Percentiles rank a stretch among this genome's conserved stretches.
Conservation (phyloP, 441 rosid genomes). For the Capsella rubella region DNA sequence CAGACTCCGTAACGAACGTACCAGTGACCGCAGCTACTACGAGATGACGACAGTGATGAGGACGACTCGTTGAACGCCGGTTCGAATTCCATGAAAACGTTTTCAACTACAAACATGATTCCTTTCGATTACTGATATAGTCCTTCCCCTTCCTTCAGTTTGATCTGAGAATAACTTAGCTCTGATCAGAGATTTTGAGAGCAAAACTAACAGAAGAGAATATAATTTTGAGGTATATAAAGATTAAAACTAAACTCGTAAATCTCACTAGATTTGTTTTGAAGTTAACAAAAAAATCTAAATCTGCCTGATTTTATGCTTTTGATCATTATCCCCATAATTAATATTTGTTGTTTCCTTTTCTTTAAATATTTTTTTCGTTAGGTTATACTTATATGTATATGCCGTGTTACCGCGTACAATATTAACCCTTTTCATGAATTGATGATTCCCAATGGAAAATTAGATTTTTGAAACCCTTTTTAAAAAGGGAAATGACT, state of each 20-base stretch:
- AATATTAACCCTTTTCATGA: no score
- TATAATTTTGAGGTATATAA: background rate
- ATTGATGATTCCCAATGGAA: no score
- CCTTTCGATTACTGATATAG: background rate
- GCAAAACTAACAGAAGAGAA: background rate
- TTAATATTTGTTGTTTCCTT: no score
- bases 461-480: no score
- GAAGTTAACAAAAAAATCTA: no score
- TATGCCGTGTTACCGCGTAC: no score
- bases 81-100: background rate
- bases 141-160: background rate
- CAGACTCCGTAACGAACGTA: conserved; percentile 22
- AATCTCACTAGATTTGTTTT: no score
- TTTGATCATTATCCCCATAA: no score
- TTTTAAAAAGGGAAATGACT: no score
- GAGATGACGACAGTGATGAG: background rate
- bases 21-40: background rate
- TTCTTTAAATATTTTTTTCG: no score
- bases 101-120: background rate
- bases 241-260: background rate
- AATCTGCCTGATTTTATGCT: no score
- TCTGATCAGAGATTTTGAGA: background rate
- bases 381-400: no score
- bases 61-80: background rate
- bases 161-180: background rate